Percentiles rank a stretch among this genome's conserved stretches.
phyloP scores from a whole-genome alignment of 129 eudicot genomes.

The Artemisia argyi region DNA sequence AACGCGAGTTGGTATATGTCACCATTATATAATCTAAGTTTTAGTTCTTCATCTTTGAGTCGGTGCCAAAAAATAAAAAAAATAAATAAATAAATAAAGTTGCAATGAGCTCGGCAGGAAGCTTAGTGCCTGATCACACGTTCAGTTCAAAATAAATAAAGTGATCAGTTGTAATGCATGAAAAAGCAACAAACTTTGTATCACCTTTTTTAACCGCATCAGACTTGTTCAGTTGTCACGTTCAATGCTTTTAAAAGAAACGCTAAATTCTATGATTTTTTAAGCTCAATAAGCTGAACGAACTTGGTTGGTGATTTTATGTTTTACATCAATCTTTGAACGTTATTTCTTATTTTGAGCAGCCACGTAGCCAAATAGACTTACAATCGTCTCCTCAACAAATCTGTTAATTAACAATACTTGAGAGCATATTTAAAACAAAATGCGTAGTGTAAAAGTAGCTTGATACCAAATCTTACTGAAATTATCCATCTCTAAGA shows the following conservation, averaged over 20 bases:
- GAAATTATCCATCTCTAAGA: slow-evolving; percentile 60
- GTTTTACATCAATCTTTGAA: slow-evolving; percentile 12
- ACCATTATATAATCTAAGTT: no score
- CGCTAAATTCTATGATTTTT: slow-evolving; percentile 65
- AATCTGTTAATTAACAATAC: slow-evolving; percentile 27
- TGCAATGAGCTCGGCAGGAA: not conserved
- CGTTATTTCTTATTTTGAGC: slow-evolving; percentile 4
- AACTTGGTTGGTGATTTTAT: slow-evolving; percentile 21
- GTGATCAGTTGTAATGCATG: not conserved
- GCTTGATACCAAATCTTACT: slow-evolving; percentile 31
- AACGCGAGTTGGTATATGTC: no score
- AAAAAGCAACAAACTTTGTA: not conserved
- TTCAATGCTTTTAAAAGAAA: slow-evolving; percentile 62
- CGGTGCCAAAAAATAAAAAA: no score
- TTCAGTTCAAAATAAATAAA: not conserved
- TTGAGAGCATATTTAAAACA: no score
- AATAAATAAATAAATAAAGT: no score
- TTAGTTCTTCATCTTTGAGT: no score
- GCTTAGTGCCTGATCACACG: not conserved
- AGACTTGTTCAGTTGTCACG: slow-evolving; percentile 69
- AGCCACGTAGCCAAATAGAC: slow-evolving; percentile 28
- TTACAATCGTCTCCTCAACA: slow-evolving; percentile 72
- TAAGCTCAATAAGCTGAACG: slow-evolving; percentile 62
- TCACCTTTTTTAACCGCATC: slow-evolving; percentile 68
- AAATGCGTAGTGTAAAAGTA: no score